Base-by-base conservation (phyloP, 495 filamentous ascomycete genomes). In the Evernia prunastri region DNA sequence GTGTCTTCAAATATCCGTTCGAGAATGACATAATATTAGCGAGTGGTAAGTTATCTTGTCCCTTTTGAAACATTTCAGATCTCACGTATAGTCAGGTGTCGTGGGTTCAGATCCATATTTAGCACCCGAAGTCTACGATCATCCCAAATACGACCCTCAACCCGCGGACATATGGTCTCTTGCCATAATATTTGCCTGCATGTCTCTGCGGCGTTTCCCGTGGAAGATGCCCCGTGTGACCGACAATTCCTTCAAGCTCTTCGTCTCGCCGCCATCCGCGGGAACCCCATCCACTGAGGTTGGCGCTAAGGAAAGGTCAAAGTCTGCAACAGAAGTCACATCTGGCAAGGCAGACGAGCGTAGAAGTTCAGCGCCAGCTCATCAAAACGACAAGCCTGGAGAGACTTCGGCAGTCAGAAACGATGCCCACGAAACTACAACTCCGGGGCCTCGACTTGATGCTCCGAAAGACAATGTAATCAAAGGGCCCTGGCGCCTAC, bases 101-200 rank as follows among this genome's bases (percentile, higher is more conserved):
- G 94, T 98, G 57, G 94, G 94, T 29, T 98, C 94, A 10, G 94
- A 98, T 77, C 94, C 94, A 9, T 98, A 98, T 73, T 84, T 98
- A 33, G 94, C 94, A 0, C 94, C 94, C 3, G 94, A 98, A 75
- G 94, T 98, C 8, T 98, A 96, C 72, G 91, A 96, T 63, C 87
- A 92, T 71, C 83, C 88, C 68, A 94, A 91, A 72, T 98, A 98
- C 75, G 92, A 98, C 69, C 93, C 94, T 6, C 89, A 90, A 67
- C 90, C 91, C 20, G 88, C 91, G 15, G 94, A 98, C 80, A 88
- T 98, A 66, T 98, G 94, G 94, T 98, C 94, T 27, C 80, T 98
- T 47, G 94, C 94, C 31, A 97, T 98, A 71, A 97, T 98, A 63
- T 97, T 94, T 77, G 97, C 94, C 73, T 99, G 94, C 79, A 99